phyloP scores from a whole-genome alignment of 192 early-diverging fungal species.

The Borealophlyctis nickersoniae region DNA sequence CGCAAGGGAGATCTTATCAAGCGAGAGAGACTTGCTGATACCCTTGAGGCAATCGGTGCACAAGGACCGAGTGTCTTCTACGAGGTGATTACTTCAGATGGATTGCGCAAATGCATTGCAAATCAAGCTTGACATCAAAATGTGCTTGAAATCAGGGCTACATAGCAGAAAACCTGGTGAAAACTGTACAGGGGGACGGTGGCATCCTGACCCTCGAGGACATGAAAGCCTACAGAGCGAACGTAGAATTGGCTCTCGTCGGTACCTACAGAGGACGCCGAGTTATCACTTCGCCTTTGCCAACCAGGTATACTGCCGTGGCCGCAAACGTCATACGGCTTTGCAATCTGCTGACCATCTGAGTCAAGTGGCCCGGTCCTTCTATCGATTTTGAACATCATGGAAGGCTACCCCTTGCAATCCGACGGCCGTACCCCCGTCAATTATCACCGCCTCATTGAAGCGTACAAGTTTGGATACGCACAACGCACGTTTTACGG shows the following conservation, averaged over 20 bases:
- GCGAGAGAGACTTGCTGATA: constrained; percentile 25
- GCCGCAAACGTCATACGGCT: not conserved
- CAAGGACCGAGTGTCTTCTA: constrained; percentile 45
- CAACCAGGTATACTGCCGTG: constrained; percentile 49
- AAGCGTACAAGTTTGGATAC: constrained; percentile 83
- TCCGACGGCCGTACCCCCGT: constrained; percentile 54
- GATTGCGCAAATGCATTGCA: not conserved
- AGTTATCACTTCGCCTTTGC: constrained; percentile 66
- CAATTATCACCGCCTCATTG: constrained; percentile 79
- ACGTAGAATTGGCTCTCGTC: constrained; percentile 56
- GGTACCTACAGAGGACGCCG: constrained; percentile 77
- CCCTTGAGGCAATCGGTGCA: constrained; percentile 36
- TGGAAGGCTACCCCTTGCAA: constrained; percentile 76
- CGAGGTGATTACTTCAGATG: constrained; percentile 11
- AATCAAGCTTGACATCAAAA: not conserved
- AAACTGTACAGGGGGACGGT: constrained; percentile 56
- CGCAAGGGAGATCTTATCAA: constrained; percentile 58
- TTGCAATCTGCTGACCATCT: not conserved
- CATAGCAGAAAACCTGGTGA: constrained; percentile 67
- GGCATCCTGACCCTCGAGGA: constrained; percentile 80
- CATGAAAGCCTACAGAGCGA: constrained; percentile 61
- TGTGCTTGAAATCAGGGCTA: constrained; percentile 24
- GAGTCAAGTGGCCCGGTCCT: constrained; percentile 68
- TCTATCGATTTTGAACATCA: constrained; percentile 78
- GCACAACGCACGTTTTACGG: constrained; percentile 78